Base-by-base conservation (phyloP, 2,329 filamentous ascomycete species). In the Ophiocordyceps camponoti-saundersi region DNA sequence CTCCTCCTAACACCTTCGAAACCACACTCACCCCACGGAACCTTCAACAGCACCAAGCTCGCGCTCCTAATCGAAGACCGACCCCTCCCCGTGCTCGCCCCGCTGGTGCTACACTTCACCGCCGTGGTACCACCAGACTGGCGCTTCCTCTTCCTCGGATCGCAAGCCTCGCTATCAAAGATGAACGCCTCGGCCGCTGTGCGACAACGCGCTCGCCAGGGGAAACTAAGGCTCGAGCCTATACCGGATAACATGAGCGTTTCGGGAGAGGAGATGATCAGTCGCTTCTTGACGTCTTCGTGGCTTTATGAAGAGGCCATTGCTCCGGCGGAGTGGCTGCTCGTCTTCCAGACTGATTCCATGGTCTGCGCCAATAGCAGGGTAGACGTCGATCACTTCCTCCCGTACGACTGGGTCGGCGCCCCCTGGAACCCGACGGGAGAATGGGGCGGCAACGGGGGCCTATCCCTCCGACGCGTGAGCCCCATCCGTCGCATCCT, bases 71-170 rank as follows among this genome's bases (percentile, higher is more conserved):
- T 78, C 49, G 73, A 77, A 56, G 69, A 69, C 57, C 68, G 73
- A 1, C 55, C 67, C 2, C 63, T 65, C 34, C 64, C 71, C 3
- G 60, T 69, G 50, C 65, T 77, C 41, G 71, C 71, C 3, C 72
- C 73, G 1, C 61, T 75, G 39, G 61, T 75, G 57, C 63, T 76
- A 22, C 73, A 77, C 55, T 73, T 76, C 60, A 75, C 75, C 52
- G 63, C 68, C 4, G 70, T 76, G 20, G 68, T 77, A 2, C 73
- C 73, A 5, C 68, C 71, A 1, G 72, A 76, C 59, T 77, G 73
- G 73, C 68, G 66, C 29, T 74, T 75, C 60, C 65, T 67, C 40
- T 75, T 75, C 63, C 72, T 75, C 65, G 72, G 73, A 47, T 72
- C 68, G 15, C 29, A 56, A 21, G 63, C 65, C 45, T 70, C 68